Evolutionary conservation across 2,329 filamentous ascomycete species (phyloP), one percentile per base, ranked within the genome.

Genomic region (Macrophomina pseudophaseolina): DNA sequence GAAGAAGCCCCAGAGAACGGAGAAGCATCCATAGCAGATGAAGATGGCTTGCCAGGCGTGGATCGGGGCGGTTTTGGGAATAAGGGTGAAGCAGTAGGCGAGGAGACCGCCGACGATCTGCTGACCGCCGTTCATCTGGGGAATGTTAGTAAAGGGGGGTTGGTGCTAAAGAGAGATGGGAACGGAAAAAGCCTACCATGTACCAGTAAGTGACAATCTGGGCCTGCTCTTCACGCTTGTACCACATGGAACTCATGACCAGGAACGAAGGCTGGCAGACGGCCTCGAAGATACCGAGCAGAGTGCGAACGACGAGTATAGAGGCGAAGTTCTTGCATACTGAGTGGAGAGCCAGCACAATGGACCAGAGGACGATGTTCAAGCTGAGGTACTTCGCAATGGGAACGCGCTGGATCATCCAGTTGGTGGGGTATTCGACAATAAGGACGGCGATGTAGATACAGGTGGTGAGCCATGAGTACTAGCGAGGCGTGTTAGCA

Each of bases 111-210:
- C 85, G 7, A 91, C 88, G 60, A 92, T 89, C 72, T 91, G 90
- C 73, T 92, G 90, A 0, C 83, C 84, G 1, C 90, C 90, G 73
- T 92, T 92, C 88, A 91, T 92, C 87, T 91, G 91, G 68, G 8
- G 2, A 32, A 80, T 44, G 42, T 9, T 9, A 44, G 42, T 44
- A 12, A 44, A 16, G 9, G 3, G 5, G 7, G 30, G 1, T 7
- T 1, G 18, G 16, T 18, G 18, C 71, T 35, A 12, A n/a, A 33
- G 33, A 16, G 2, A 2, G 92, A 89, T 71, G 1, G 35, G 11
- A 38, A 11, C 18, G 1, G 35, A 2, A 35, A 7, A 8, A 86
- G 81, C 59, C 23, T 23, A 64, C 80, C 70, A 86, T 84, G 71
- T 82, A 48, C 84, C 83, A 5, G 89, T 89, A 0, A 90, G 85